Evolutionary conservation across 2,329 filamentous ascomycete genomes (phyloP), one percentile per base, ranked within the genome.

Genomic region (Ampelomyces quisqualis): DNA sequence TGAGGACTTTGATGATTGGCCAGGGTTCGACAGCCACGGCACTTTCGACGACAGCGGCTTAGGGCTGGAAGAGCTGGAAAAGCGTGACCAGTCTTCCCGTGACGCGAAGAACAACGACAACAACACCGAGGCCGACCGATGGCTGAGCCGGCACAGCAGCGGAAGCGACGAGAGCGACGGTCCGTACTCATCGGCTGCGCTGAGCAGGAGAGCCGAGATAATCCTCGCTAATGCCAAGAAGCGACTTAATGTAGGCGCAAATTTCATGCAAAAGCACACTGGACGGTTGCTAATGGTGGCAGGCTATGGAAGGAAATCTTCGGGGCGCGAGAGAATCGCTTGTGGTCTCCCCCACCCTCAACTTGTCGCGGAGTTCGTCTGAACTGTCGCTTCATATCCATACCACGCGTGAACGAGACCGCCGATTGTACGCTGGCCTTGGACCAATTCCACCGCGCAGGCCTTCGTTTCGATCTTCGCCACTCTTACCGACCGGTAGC

Each of bases 241-340:
- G 65, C 79, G 90, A 55, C 75, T 97, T 47, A 93, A 88, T 62
- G 89, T 94, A 76, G 67, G 87, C 43, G 34, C 29, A 8, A 33
- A 34, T 35, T 21, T 11, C 23, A 35, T 21, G 18, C 15, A 24
- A 33, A 34, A 15, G 33, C 13, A 24, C 13, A 36, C 41, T 31
- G 34, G 26, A 45, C 38, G 23, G 35, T 41, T 18, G 42, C 64
- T 67, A 48, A 68, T 55, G 20, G 34, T 43, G 31, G 39, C 65
- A 94, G 89, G 86, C 88, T 21, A 95, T 96, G 90, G 91, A 96
- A 70, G 89, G 86, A 24, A 96, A 96, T 56, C 75, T 96, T 14
- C 84, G 79, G 42, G 84, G 88, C 46, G 90, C 89, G 20, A 81
- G 88, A 56, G 82, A 79, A 49, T 84, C 85, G 7, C 73, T 88